A percentile compares a stretch with the other conserved stretches of the same genome.
Conservation (phyloP, 805 yeast genomes). For the Candida succiphila region DNA sequence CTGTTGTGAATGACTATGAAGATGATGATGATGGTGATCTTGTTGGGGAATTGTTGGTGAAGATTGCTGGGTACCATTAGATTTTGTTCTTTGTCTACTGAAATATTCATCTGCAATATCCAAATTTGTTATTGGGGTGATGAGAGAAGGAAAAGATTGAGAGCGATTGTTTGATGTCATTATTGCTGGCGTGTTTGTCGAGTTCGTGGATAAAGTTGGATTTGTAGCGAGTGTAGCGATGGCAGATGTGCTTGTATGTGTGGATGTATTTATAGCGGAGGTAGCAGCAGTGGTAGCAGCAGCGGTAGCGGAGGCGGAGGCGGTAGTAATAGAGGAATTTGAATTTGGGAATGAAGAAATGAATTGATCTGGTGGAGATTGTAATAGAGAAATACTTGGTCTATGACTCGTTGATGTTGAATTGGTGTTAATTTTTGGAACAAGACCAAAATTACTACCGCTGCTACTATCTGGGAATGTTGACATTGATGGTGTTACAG, state of each 20-base stretch:
- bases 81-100: conserved; percentile 1
- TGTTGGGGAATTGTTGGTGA: not conserved
- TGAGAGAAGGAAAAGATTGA: not conserved
- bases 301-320: not conserved
- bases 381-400: too few species aligned
- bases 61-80: not conserved
- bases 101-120: conserved; percentile 3
- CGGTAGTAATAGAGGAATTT: too few species aligned
- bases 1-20: not conserved
- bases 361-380: too few species aligned
- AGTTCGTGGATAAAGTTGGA: not conserved
- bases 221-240: not conserved
- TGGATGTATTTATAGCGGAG: too few species aligned
- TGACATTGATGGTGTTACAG: not conserved
- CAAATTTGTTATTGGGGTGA: not conserved
- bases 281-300: not conserved
- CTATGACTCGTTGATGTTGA: too few species aligned
- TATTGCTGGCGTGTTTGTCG: not conserved
- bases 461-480: not conserved
- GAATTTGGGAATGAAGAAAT: too few species aligned
- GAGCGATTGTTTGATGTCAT: not conserved
- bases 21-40: not conserved
- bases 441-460: not conserved
- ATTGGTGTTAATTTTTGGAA: too few species aligned
- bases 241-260: too few species aligned